Base-by-base conservation (phyloP, 768 basidiomycete genomes). In the Sistotremastrum suecicum region DNA sequence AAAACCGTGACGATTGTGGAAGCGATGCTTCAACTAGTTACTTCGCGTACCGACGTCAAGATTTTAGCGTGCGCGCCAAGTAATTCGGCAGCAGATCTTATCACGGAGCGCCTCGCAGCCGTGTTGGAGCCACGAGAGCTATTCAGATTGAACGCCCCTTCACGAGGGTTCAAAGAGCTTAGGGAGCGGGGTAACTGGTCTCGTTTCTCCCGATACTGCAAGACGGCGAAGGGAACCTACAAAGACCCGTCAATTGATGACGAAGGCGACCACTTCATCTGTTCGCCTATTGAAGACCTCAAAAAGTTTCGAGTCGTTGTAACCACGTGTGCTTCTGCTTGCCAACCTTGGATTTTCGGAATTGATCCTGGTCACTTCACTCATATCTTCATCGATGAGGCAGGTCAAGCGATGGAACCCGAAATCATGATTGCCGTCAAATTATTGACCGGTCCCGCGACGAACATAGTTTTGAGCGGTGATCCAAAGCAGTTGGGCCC, bases 401-500 rank as follows among this genome's bases (percentile, higher is more conserved):
- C 80, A 0, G 80, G 78, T 0, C 80, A 84, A 53, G 78, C 79
- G 2, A 77, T 75, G 0, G 81, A 84, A 56, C 77, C 80, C 0
- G 80, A 83, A 55, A 66, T 67, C 0, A 76, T 80, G 59, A 66
- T 80, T 10, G 59, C 73, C 0, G 71, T 83, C 60, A 77, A 77
- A 60, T 75, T 72, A 1, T 66, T 80, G 58, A 72, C 76, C 0
- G 65, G 71, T 45, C 56, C 56, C 3, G 45, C 52, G 0, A 83
- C 80, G 0, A 78, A 74, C 41, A 58, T 83, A 29, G 57, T 83
- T 3, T 63, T 85, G 0, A 73, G 78, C 1, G 81, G 82, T 0
- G 82, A 85, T 53, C 80, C 75, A 0, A 79, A 77, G 58, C 82
- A 83, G 52, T 65, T 83, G 6, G 79, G 82, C 0, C 82, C 82